Percentiles rank a stretch among this genome's conserved stretches.
Evolutionary conservation across 164 flowering plant species (phyloP).

Genomic region (Santalum album): DNA sequence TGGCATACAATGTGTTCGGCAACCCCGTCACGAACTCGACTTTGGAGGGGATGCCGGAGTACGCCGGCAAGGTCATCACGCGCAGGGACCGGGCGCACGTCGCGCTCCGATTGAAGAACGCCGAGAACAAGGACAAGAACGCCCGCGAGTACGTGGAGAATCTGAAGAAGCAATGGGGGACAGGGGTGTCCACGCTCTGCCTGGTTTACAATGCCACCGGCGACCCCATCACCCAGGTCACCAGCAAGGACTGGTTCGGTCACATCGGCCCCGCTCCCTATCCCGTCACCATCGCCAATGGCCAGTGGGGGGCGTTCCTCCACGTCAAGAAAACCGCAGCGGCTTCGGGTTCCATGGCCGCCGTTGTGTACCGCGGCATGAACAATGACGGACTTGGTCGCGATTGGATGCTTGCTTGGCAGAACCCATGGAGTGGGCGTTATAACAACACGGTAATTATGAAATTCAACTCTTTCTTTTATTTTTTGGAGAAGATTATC

Average conservation of each 20-base stretch:
- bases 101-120: background rate
- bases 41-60: background rate
- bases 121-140: background rate
- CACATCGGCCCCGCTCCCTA: background rate
- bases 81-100: background rate
- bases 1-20: background rate
- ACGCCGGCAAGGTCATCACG: background rate
- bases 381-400: background rate
- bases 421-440: no score
- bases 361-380: background rate
- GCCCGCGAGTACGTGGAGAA: background rate
- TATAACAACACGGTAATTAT: no score
- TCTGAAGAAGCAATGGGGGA: background rate
- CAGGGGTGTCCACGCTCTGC: background rate
- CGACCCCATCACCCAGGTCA: background rate
- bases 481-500: no score
- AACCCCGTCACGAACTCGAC: background rate
- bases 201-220: background rate
- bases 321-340: background rate
- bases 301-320: background rate
- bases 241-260: background rate
- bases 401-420: background rate
- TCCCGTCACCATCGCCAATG: background rate
- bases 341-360: background rate
- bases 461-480: no score